Evolutionary conservation across 2,329 filamentous ascomycete species (phyloP).

Genomic region (Monilinia aucupariae): DNA sequence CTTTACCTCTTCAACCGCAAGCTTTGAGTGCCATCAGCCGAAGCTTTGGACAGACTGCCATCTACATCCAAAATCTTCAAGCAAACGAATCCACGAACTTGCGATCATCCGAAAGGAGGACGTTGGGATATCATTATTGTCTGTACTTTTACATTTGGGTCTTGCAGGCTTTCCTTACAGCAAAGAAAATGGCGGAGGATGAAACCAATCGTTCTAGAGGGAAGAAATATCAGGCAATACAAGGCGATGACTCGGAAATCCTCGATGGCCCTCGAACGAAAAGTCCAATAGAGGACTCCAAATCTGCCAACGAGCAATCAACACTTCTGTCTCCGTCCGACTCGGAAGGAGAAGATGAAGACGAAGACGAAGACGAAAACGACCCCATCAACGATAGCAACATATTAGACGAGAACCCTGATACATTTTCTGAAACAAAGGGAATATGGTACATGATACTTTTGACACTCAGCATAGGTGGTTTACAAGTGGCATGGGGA

Average conservation of each 20-base stretch:
- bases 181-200: constrained; percentile 21
- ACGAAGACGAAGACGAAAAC: constrained; percentile 35
- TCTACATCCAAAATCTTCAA: background rate
- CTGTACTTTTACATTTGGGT: background rate
- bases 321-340: constrained; percentile 44
- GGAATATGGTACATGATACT: constrained; percentile 81
- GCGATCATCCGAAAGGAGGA: background rate
- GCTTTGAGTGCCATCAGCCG: background rate
- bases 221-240: constrained; percentile 14
- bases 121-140: background rate
- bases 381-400: constrained; percentile 35
- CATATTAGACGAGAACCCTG: constrained; percentile 40
- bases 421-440: constrained; percentile 61
- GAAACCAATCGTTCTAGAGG: constrained; percentile 14
- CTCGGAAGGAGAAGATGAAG: constrained; percentile 37
- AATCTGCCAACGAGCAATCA: constrained; percentile 43
- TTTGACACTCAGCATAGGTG: constrained; percentile 80
- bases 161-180: background rate
- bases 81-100: background rate
- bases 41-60: background rate
- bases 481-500: constrained; percentile 91
- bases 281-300: constrained; percentile 8
- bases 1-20: background rate
- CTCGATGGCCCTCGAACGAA: background rate
- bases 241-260: background rate